Evolutionary conservation across 768 basidiomycete genomes (phyloP), one percentile per base, ranked within the genome.

Genomic region (Xerocomus potaroensis): DNA sequence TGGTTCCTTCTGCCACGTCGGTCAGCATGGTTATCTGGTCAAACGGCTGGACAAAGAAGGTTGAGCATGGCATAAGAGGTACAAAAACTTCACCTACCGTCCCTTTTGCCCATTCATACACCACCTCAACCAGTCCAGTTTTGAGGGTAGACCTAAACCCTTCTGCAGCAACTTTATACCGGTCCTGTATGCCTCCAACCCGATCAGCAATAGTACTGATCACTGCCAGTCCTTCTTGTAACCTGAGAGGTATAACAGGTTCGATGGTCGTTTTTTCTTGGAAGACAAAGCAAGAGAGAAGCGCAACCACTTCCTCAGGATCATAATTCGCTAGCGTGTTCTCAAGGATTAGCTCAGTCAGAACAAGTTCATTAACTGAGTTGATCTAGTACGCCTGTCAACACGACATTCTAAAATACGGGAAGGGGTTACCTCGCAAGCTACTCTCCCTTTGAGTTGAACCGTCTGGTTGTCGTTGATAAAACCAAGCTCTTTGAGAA

Each of bases 31-130:
- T 91, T 55, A 99, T 95, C 64, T 98, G 87, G 60, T 93, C 83
- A 65, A 99, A 99, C 1, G 96, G 91, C 95, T 99, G 56, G 27
- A 51, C 42, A 35, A 34, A 19, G 10, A 11, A 34, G 23, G 27
- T 45, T n/a, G 48, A 31, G 30, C 15, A 9, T n/a, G 26, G 12
- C 27, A 39, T 41, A 34, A 8, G 1, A 23, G 10, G 11, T 5
- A 15, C 5, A 44, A 4, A 48, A 23, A 12, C 15, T n/a, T 35
- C 51, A 81, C 56, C 16, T 57, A 95, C 95, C 94, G 95, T 97
- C 44, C 96, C 96, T 65, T 87, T 91, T 0, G 96, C 94, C 96
- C 96, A 99, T 66, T 98, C 96, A 61, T 98, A 97, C 7, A 97
- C 96, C 2, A 95, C 96, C 62, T 99, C 95, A 8, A 91, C 81